These are phyloP conservation scores for Camellia japonica DNA, from an alignment of 148 eudicot genomes.

Conservation along the genomic window DNA sequence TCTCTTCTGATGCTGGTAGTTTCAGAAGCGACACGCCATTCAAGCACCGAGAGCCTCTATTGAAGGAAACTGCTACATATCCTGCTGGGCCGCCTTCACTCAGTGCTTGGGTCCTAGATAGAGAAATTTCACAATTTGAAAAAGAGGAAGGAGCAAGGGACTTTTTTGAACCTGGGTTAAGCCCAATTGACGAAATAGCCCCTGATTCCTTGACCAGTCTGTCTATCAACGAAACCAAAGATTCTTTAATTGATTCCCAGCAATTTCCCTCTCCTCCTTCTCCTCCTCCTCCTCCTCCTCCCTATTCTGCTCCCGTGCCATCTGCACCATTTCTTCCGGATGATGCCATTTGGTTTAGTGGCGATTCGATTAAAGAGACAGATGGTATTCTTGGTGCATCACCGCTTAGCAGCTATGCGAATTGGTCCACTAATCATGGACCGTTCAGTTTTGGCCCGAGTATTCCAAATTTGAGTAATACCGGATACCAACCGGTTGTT, in stretches of 20 bases:
- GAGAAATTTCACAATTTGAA: constrained; percentile 35
- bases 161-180: constrained; percentile 34
- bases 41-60: constrained; percentile 27
- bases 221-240: constrained; percentile 29
- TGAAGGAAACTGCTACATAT: constrained; percentile 22
- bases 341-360: constrained; percentile 43
- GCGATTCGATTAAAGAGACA: constrained; percentile 28
- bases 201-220: constrained; percentile 35
- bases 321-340: constrained; percentile 67
- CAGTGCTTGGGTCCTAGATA: constrained; percentile 72
- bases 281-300: constrained; percentile 31
- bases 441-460: constrained; percentile 23
- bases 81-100: constrained; percentile 87
- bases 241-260: constrained; percentile 7
- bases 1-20: constrained; percentile 11
- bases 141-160: constrained; percentile 33
- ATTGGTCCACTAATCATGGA: constrained; percentile 18
- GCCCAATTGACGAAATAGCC: constrained; percentile 59
- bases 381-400: constrained; percentile 43
- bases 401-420: constrained; percentile 24
- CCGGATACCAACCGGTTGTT: constrained; percentile 32
- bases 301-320: constrained; percentile 49
- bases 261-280: constrained; percentile 17
- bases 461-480: constrained; percentile 23
- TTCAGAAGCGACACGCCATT: constrained; percentile 28